Evolutionary conservation across 371 early-diverging fungal species (phyloP), one percentile per base, ranked within the genome.

Genomic region (Coemansia sp.): DNA sequence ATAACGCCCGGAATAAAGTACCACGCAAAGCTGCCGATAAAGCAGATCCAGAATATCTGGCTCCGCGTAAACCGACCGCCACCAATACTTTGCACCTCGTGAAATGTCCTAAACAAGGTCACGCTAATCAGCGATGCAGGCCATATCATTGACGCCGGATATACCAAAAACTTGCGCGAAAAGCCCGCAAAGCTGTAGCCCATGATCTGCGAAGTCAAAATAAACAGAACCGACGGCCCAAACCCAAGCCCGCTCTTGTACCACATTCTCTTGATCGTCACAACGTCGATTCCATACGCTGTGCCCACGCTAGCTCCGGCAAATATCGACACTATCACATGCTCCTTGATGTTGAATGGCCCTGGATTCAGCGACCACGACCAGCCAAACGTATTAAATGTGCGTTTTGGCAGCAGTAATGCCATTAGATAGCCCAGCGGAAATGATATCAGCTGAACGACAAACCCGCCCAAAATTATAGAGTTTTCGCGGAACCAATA

Each of bases 101-200:
- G 93, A 66, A 92, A 87, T 0, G 90, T 83, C 45, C 83, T 83
- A 80, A 91, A 87, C 26, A 93, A 77, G 5, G 93, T 87, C 42
- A 91, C 86, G 45, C 82, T 83, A 21, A 91, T 82, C 59, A 95
- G 77, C 52, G 82, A 86, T 4, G 79, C 59, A 16, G 94, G 94
- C 94, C 94, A 96, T 52, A 92, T 82, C 95, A 95, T 94, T 10
- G 86, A 81, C 1, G 90, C 81, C 14, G 94, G 94, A 42, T 86
- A 83, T n/a, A 95, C 91, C 24, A 95, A 82, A 72, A 82, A 90
- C 39, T 84, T 82, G 52, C 93, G 87, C 37, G 86, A 80, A 1
- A 89, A 69, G 47, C 95, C 95, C 5, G 94, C 90, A 67, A 94
- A 82, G 67, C 93, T 93, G 74, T 86, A 93, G 42, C 95, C 95